Evolutionary conservation across 768 basidiomycete species (phyloP).

Genomic region (Lentinula aciculospora): DNA sequence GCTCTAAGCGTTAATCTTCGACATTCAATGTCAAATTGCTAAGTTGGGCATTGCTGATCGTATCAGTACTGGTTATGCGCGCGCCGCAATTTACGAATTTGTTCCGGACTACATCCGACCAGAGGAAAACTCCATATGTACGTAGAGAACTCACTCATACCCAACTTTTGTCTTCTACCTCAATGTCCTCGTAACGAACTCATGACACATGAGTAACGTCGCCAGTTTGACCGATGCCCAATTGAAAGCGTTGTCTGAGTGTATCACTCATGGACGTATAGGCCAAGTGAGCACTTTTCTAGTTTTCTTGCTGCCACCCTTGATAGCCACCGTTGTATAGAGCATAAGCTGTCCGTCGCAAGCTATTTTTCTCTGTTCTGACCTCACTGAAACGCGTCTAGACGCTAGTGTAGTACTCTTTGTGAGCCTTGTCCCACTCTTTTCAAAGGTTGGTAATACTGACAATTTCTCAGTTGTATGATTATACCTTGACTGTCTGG

Average conservation of each 20-base stretch:
- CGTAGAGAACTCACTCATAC: background rate
- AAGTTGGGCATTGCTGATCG: background rate
- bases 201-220: background rate
- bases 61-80: background rate
- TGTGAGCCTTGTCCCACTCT: background rate
- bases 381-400: background rate
- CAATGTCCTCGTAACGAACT: background rate
- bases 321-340: background rate
- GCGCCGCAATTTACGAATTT: background rate
- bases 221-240: conserved; percentile 3
- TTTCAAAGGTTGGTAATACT: background rate
- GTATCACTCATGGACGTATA: conserved; percentile 1
- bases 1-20: too few relatives aligned
- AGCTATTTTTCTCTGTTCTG: background rate
- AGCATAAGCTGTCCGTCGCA: background rate
- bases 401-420: conserved; percentile 8
- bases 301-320: background rate
- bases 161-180: background rate
- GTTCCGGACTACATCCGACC: background rate
- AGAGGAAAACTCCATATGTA: background rate
- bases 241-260: background rate
- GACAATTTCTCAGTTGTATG: conserved; percentile 3
- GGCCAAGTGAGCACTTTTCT: background rate
- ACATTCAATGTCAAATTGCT: background rate
- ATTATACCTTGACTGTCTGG: conserved; percentile 11